Base-by-base conservation (phyloP, 257 asterid species). In the Ehretia macrophylla region DNA sequence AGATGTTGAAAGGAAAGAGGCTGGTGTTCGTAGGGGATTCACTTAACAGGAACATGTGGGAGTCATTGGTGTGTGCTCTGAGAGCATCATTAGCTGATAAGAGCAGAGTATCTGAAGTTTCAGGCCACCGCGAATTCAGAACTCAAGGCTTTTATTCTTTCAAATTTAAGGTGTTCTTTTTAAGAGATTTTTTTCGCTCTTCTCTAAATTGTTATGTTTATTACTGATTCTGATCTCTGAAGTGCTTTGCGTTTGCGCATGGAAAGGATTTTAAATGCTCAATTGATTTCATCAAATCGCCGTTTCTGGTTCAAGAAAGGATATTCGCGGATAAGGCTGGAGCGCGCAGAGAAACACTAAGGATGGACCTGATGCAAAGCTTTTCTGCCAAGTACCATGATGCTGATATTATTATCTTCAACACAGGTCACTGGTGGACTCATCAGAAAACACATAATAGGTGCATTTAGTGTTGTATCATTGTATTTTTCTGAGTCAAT, bases 401-500 rank as follows among this genome's bases (percentile, higher is more conserved):
- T 63, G 95, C 85, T 39, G 88, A 85, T 50, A 50, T 83, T 58
- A 70, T 85, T 18, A 78, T 85, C 17, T 80, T 83, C 83, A 85
- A 85, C 77, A 82, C 94, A 5, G 95, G 95, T 12, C 90, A 85
- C 49, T 83, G 95, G 90, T 83, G 90, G 95, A 85, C 90, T 66
- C 95, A 80, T 68, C 76, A 74, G 40, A 85, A 83, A 39, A 78
- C 84, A 14, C 55, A 47, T 9, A 53, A 70, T 64, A 73, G 87
- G 88, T 82, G 72, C 35, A 40, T 9, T n/a, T n/a, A n/a, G n/a
- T n/a, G 10, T 42, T 42, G 11, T 38, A n/a, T 11, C 44, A 38
- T 11, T 38, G 8, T 38, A 6, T n/a, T n/a, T n/a, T n/a, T n/a
- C n/a, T n/a, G n/a, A n/a, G n/a, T n/a, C n/a, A n/a, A n/a, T n/a